Percentiles rank a stretch among this genome's conserved stretches.
Conservation (phyloP, 257 asterid genomes). For the Nicotiana noctiflora region DNA sequence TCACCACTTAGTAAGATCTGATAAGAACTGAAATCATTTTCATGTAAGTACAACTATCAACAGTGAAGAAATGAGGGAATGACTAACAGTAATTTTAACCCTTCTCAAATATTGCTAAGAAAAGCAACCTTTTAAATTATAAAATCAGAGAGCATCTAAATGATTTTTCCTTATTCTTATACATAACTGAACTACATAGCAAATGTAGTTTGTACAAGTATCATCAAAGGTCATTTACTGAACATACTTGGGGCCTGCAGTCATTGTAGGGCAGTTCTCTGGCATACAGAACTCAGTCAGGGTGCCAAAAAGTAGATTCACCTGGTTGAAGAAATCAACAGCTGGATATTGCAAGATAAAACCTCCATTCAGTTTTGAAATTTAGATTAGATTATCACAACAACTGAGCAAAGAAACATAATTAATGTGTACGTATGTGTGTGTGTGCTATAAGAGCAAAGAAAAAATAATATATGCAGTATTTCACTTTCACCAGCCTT, state of each 20-base stretch:
- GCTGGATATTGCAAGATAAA: constrained; percentile 51
- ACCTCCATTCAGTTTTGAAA: constrained; percentile 20
- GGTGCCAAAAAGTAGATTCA: constrained; percentile 90
- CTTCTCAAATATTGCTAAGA: neutral
- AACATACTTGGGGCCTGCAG: constrained; percentile 97
- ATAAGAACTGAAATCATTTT: neutral
- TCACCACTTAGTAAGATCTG: neutral
- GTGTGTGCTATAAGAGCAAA: neutral
- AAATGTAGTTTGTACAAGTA: neutral
- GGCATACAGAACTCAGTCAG: constrained; percentile 92
- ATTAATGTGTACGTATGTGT: neutral
- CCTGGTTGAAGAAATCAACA: constrained; percentile 94
- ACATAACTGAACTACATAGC: constrained; percentile 7
- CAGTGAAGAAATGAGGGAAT: neutral
- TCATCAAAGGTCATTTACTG: neutral
- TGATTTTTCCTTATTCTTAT: neutral
- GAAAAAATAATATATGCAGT: neutral
- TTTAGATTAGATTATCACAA: constrained; percentile 1
- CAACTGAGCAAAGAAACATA: neutral
- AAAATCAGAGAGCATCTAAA: neutral
- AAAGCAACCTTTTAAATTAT: neutral
- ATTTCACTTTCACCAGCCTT: constrained; percentile 5
- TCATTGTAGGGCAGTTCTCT: constrained; percentile 88
- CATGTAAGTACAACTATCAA: neutral
- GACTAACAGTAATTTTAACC: neutral